Conservation (phyloP, 441 rosid genomes). For the Cnidoscolus chayamansa region DNA sequence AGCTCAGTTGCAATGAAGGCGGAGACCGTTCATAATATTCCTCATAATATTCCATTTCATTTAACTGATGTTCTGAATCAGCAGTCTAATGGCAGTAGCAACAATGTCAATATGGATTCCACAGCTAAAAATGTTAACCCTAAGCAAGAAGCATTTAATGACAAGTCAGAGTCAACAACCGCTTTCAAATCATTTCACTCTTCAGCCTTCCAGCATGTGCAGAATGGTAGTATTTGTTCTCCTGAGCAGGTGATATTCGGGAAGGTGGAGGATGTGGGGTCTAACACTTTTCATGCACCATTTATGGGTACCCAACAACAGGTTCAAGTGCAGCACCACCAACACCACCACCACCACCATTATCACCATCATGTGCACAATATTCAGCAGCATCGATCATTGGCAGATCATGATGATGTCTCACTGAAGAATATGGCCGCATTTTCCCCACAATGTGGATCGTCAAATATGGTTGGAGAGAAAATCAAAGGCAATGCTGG, state of each 20-base stretch:
- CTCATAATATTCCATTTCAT: slow-evolving; percentile 38
- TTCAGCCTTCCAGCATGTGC: slow-evolving; percentile 44
- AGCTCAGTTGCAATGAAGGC: slow-evolving; percentile 43
- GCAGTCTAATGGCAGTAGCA: slow-evolving; percentile 58
- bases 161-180: slow-evolving; percentile 35
- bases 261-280: slow-evolving; percentile 29
- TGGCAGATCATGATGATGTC: slow-evolving; percentile 29
- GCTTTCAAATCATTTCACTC: slow-evolving; percentile 42
- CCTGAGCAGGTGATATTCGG: slow-evolving; percentile 29
- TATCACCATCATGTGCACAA: slow-evolving; percentile 30
- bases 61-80: slow-evolving; percentile 44
- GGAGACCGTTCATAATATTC: slow-evolving; percentile 14
- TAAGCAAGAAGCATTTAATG: slow-evolving; percentile 40
- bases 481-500: slow-evolving; percentile 33
- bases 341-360: slow-evolving; percentile 35
- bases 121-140: slow-evolving; percentile 43
- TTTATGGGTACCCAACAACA: slow-evolving; percentile 28
- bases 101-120: slow-evolving; percentile 51
- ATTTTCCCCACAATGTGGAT: slow-evolving; percentile 46
- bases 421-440: slow-evolving; percentile 32
- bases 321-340: slow-evolving; percentile 36
- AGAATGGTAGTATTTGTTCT: slow-evolving; percentile 28
- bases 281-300: slow-evolving; percentile 21
- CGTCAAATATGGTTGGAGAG: slow-evolving; percentile 50
- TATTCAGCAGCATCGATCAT: slow-evolving; percentile 25